Percentiles rank a stretch among this genome's conserved stretches.
phyloP scores from a whole-genome alignment of 352 stramenopile genomes.

The Phytophthora rubi region DNA sequence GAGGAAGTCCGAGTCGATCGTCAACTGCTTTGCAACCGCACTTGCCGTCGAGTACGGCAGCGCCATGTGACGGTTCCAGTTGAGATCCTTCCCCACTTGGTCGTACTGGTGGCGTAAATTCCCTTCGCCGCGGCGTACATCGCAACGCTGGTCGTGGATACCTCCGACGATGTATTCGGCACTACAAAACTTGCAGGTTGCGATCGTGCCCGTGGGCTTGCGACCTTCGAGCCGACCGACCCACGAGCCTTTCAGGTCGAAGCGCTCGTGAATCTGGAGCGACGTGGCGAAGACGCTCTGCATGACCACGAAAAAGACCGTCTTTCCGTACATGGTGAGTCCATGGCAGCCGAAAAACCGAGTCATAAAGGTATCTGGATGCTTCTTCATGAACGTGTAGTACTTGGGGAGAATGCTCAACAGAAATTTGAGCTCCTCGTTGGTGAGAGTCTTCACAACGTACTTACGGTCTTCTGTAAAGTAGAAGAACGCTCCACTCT shows the following conservation, averaged over 20 bases:
- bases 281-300: slow-evolving; percentile 84
- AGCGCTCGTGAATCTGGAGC: slow-evolving; percentile 81
- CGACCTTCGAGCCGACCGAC: slow-evolving; percentile 78
- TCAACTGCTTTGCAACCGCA: slow-evolving; percentile 76
- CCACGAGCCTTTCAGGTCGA: slow-evolving; percentile 88
- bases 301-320: slow-evolving; percentile 87
- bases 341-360: slow-evolving; percentile 82
- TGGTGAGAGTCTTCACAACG: slow-evolving; percentile 82
- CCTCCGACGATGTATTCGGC: slow-evolving; percentile 70
- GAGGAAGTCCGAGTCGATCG: slow-evolving; percentile 90
- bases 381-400: slow-evolving; percentile 65
- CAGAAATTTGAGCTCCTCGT: slow-evolving; percentile 81
- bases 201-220: slow-evolving; percentile 72
- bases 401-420: slow-evolving; percentile 76
- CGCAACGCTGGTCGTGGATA: slow-evolving; percentile 71
- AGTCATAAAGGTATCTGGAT: slow-evolving; percentile 83
- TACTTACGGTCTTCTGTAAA: slow-evolving; percentile 87
- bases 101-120: slow-evolving; percentile 82
- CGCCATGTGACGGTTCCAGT: slow-evolving; percentile 87
- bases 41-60: slow-evolving; percentile 58
- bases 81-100: slow-evolving; percentile 84
- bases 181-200: slow-evolving; percentile 79
- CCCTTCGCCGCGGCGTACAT: slow-evolving; percentile 66
- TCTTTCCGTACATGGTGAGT: slow-evolving; percentile 88
- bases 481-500: slow-evolving; percentile 87